phyloP scores from a whole-genome alignment of 2,329 filamentous ascomycete species.

The Colletotrichum somersetense region DNA sequence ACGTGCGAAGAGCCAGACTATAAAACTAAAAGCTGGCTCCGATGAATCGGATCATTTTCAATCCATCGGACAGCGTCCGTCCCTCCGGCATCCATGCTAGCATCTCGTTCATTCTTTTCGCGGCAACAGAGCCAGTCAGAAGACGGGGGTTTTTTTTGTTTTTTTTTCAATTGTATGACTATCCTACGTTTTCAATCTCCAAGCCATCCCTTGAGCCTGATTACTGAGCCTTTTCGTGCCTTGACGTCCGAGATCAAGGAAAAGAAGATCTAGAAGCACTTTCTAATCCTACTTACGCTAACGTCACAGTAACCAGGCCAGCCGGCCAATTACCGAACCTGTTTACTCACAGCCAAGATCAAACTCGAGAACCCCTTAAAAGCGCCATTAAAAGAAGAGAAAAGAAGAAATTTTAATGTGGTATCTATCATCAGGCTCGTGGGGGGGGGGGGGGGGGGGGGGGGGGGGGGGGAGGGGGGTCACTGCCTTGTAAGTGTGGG shows the following conservation, averaged over 20 bases:
- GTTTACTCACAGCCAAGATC: background rate
- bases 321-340: background rate
- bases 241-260: background rate
- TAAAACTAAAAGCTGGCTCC: slow-evolving; percentile 1
- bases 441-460: too few relatives aligned
- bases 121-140: background rate
- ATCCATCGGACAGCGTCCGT: background rate
- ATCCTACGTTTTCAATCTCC: slow-evolving; percentile 4
- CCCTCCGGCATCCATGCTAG: too few relatives aligned
- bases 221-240: background rate
- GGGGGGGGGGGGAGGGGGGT: background rate
- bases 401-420: slow-evolving; percentile 11
- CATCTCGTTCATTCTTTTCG: background rate
- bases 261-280: background rate
- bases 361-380: background rate
- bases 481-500: background rate
- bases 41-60: slow-evolving; percentile 3
- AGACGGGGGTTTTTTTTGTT: too few relatives aligned
- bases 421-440: slow-evolving; percentile 8
- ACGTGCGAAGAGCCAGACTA: slow-evolving; percentile 10
- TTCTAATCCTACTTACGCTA: background rate
- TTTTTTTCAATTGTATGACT: too few relatives aligned
- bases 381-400: background rate
- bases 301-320: background rate
- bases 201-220: background rate